Base-by-base conservation (phyloP, 108 stramenopile genomes). In the Chaetoceros muelleri region DNA sequence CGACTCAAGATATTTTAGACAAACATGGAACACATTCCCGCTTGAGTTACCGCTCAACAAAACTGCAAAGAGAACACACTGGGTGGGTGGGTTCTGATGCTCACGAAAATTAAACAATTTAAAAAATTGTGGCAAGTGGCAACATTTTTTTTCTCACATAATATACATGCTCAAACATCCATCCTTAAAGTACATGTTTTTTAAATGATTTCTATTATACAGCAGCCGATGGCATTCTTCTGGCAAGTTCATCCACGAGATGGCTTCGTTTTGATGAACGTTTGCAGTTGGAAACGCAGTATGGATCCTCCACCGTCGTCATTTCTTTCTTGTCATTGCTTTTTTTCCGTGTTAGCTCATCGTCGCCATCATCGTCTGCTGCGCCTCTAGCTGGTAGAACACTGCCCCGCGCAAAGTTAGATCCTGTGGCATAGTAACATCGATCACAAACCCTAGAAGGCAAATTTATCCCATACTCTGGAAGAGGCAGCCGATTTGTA, bases 371-470 rank as follows among this genome's bases (percentile, higher is more conserved):
- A 17, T 24, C 23, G 17, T 1, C 45, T 28, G 21, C 31, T 56
- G 48, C 44, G n/a, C 46, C 47, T 24, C 34, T 40, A 40, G 34
- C 13, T 40, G 34, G 8, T 40, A 13, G 13, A 10, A 10, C 29
- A 45, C 44, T 67, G 49, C 18, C 28, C 23, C 21, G 24, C 29
- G 13, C 34, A 27, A 52, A 34, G 26, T 22, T 65, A 18, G 74
- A 63, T 53, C 79, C 80, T 56, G 81, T 77, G 46, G 83, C 84
- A 66, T 92, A 74, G 70, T 92, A 99, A 66, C 98, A 99, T 28
- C 90, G 70, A 77, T 99, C 98, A 59, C 98, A 99, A 1, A 96
- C 90, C 44, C 98, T 79, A 18, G 74, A 72, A 3, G 88, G 87
- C 23, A 62, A 58, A 25, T 76, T 72, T 0, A 99, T 74, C 21